These are phyloP conservation scores for Aureobasidium sp. DNA, from an alignment of 2,329 filamentous ascomycete species.

Conservation along the genomic window DNA sequence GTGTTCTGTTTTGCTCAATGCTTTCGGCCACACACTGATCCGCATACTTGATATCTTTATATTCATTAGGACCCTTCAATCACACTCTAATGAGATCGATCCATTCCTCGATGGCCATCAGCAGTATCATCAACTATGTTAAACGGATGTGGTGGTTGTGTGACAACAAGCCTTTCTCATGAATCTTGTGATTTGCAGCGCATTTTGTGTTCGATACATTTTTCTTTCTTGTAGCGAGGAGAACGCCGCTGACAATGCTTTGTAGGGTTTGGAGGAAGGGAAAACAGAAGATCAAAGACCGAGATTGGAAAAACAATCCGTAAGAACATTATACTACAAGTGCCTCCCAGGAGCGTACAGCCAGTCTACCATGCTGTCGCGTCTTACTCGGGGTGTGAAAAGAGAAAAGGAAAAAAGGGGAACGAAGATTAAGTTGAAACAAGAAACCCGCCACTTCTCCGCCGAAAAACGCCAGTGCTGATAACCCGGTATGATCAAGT, in stretches of 20 bases:
- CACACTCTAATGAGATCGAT: no score
- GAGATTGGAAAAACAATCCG: not conserved
- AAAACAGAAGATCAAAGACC: not conserved
- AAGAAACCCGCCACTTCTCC: constrained; percentile 7
- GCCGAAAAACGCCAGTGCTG: constrained; percentile 18
- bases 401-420: not conserved
- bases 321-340: constrained; percentile 15
- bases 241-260: not conserved
- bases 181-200: not conserved
- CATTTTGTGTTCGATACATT: not conserved
- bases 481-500: constrained; percentile 9
- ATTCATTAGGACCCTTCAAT: no score
- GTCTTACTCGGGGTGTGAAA: not conserved
- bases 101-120: no score
- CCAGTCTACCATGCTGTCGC: constrained; percentile 9
- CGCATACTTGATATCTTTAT: no score
- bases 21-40: no score
- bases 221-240: no score
- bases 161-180: not conserved
- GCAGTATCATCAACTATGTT: no score
- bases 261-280: not conserved
- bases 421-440: constrained; percentile 11
- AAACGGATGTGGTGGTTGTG: not conserved
- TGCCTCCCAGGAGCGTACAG: not conserved
- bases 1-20: no score